A percentile compares a stretch with the other conserved stretches of the same genome.
These are phyloP conservation scores for Zalaria obscura DNA, from an alignment of 2,329 filamentous ascomycete species.

Conservation along the genomic window DNA sequence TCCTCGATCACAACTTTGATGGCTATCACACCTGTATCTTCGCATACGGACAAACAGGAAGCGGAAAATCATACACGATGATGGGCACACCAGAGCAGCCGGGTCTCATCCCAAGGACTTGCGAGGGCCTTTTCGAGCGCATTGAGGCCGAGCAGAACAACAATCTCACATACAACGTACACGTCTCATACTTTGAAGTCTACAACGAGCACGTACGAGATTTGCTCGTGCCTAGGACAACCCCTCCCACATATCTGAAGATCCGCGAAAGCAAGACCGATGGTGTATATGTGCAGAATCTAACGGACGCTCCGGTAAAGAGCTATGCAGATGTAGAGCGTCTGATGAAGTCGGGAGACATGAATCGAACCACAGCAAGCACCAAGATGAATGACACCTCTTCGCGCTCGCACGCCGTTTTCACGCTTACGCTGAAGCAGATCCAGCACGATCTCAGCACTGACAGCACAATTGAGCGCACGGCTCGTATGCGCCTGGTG, in stretches of 20 bases:
- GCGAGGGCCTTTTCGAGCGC: constrained; percentile 87
- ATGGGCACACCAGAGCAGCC: constrained; percentile 82
- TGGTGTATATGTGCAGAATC: constrained; percentile 90
- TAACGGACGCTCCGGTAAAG: constrained; percentile 85
- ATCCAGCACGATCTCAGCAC: constrained; percentile 95
- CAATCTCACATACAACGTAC: constrained; percentile 91
- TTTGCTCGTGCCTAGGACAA: constrained; percentile 66
- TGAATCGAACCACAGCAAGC: constrained; percentile 74
- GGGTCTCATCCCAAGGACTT: constrained; percentile 87
- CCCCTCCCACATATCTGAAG: constrained; percentile 82
- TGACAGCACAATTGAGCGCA: constrained; percentile 94
- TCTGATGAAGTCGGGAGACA: constrained; percentile 81
- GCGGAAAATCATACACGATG: constrained; percentile 95
- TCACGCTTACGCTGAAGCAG: constrained; percentile 95
- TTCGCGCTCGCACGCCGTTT: constrained; percentile 90
- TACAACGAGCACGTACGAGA: constrained; percentile 99
- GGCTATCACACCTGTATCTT: constrained; percentile 99
- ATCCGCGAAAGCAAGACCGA: constrained; percentile 92
- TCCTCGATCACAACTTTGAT: constrained; percentile 97
- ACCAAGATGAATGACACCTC: constrained; percentile 99
- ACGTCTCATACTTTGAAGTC: constrained; percentile 97
- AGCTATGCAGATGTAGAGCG: constrained; percentile 77
- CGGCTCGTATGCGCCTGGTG: constrained; percentile 84
- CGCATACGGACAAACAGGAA: constrained; percentile 94
- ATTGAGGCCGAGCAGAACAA: constrained; percentile 76